phyloP scores from a whole-genome alignment of 768 basidiomycete species.

The Trichaptum fuscoviolaceum region DNA sequence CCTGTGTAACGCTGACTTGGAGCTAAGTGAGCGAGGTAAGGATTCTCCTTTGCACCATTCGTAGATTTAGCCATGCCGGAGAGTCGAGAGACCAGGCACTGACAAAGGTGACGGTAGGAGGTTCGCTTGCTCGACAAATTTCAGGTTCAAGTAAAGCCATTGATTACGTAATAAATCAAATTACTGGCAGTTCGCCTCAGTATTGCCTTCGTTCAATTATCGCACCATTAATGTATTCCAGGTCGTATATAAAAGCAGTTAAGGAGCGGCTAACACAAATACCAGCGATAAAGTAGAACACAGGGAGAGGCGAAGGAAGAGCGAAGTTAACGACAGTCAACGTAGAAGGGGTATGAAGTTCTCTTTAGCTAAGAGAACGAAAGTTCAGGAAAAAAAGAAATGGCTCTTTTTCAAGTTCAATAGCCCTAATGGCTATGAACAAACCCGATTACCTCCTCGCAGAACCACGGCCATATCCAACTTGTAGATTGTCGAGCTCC shows the following conservation, averaged over 20 bases:
- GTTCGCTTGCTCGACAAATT: background rate
- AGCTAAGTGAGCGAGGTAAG: slow-evolving; percentile 45
- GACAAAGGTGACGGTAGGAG: too few species aligned
- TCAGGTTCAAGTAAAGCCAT: background rate
- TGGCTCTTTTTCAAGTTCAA: background rate
- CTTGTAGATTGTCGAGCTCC: slow-evolving; percentile 86
- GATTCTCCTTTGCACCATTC: slow-evolving; percentile 34
- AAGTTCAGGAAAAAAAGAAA: background rate
- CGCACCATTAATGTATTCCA: background rate
- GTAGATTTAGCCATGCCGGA: background rate
- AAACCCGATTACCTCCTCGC: slow-evolving; percentile 44
- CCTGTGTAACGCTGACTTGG: slow-evolving; percentile 25
- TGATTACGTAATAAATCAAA: background rate
- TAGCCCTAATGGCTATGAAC: background rate
- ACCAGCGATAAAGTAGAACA: background rate
- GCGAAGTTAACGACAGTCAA: background rate
- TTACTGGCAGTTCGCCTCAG: background rate
- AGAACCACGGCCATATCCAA: slow-evolving; percentile 75
- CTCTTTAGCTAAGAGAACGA: background rate
- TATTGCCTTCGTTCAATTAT: background rate
- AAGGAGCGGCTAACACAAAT: background rate
- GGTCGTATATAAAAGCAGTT: background rate
- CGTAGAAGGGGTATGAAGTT: background rate
- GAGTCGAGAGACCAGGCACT: background rate
- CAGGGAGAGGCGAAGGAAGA: background rate